Conservation (phyloP, 306 rosid species). For the Lotus japonicus region DNA sequence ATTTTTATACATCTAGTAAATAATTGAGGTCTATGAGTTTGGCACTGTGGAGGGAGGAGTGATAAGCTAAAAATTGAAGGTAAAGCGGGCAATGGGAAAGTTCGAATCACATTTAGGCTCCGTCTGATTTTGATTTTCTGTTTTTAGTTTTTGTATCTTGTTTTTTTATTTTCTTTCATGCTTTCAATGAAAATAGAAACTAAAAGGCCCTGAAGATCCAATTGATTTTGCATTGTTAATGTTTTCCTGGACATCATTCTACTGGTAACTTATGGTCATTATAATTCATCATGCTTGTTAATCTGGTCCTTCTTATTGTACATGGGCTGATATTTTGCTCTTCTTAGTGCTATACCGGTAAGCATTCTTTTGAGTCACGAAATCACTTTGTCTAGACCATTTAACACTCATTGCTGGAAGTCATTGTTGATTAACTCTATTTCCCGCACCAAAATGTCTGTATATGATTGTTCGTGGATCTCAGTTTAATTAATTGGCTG, state of each 20-base stretch:
- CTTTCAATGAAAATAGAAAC: too few species aligned
- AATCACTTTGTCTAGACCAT: background rate
- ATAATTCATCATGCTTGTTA: background rate
- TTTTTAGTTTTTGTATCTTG: too few species aligned
- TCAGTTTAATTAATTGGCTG: background rate
- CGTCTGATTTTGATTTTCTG: too few species aligned
- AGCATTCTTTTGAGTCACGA: background rate
- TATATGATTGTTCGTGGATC: background rate
- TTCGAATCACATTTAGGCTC: background rate
- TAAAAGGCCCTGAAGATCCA: background rate
- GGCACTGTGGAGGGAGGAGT: too few species aligned
- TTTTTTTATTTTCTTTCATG: too few species aligned
- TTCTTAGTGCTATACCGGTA: background rate
- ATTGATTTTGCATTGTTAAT: background rate
- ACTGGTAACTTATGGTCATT: background rate
- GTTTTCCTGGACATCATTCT: background rate
- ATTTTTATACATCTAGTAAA: too few species aligned
- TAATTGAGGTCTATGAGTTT: too few species aligned
- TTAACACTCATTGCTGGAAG: background rate
- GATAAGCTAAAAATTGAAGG: too few species aligned
- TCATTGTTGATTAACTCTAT: background rate
- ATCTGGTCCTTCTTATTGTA: background rate
- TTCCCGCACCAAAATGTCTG: background rate
- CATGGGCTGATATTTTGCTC: background rate
- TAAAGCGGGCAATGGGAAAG: background rate